Evolutionary conservation across 1,284 basidiomycete species (phyloP), one percentile per base, ranked within the genome.

Genomic region (Cutaneotrichosporon sp.): DNA sequence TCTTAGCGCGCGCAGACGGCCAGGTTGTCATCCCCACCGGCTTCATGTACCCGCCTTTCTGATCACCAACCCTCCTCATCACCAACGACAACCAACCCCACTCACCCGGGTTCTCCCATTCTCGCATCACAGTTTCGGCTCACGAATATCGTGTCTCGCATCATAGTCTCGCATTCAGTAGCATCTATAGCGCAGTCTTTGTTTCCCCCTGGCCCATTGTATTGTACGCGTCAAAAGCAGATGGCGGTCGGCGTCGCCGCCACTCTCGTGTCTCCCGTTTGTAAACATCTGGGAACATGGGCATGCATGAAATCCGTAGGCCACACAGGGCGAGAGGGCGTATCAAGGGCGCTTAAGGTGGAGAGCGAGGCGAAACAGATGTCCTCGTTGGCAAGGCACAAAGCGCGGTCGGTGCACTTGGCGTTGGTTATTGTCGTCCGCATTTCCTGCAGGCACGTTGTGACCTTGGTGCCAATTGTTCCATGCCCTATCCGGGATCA

Each of bases 1-100:
- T 93, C 70, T 85, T 97, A 69, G 89, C 96, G 65, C 86, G 93
- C 63, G 86, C 88, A 9, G 94, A 97, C 74, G 95, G 94, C 32
- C 86, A 95, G 53, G 70, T 73, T 68, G 89, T 97, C 67, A 90
- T 95, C 83, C 94, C 95, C 4, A 94, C 92, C n/a, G 87, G 83
- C 72, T 84, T 88, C 58, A 85, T 87, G 83, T 94, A 92, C 84
- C 90, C 91, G 14, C 57, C 51, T n/a, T 46, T 46, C 18, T 46
- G 42, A 46, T 42, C 42, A 18, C 18, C 16, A 46, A 4, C 4
- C 16, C 18, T 18, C 14, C n/a, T 7, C 40, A 42, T 42, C 40
- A 13, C 40, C 14, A 9, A 6, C 40, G 11, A 13, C 36, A 2
- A 9, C 4, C 4, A 9, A 9, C 36, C 36, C 36, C 36, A 9